Percentiles rank a stretch among this genome's conserved stretches.
Evolutionary conservation across 768 basidiomycete genomes (phyloP).

Genomic region (Panellus pusillus): DNA sequence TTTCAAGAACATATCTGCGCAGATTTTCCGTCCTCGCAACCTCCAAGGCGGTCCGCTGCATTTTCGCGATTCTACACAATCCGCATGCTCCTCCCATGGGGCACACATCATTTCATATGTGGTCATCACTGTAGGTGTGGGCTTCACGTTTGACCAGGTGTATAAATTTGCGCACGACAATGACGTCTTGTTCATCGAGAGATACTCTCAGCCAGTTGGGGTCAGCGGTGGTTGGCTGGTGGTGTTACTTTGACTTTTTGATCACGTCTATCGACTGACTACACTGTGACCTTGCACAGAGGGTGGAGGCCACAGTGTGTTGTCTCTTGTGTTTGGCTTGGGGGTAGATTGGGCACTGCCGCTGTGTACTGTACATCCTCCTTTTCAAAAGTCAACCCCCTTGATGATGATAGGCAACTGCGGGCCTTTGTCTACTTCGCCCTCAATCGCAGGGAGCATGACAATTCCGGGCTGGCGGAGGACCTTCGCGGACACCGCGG

Average conservation of each 20-base stretch:
- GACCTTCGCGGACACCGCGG: slow-evolving; percentile 36
- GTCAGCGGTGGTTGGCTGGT: slow-evolving; percentile 33
- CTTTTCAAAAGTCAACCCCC: neutral
- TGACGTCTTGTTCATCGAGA: slow-evolving; percentile 18
- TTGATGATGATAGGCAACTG: slow-evolving; percentile 4
- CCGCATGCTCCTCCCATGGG: too few species aligned
- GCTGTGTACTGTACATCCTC: too few species aligned
- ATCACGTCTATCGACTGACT: too few species aligned
- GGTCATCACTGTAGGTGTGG: neutral
- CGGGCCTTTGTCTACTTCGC: slow-evolving; percentile 22
- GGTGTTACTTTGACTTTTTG: neutral
- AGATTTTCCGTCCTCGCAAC: too few species aligned
- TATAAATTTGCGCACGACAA: slow-evolving; percentile 22
- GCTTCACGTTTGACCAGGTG: slow-evolving; percentile 11
- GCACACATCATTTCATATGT: too few species aligned
- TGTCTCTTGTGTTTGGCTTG: slow-evolving; percentile 24
- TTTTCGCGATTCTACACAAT: too few species aligned
- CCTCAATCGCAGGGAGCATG: slow-evolving; percentile 49
- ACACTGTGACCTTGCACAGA: slow-evolving; percentile 1
- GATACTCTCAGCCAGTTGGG: slow-evolving; percentile 28
- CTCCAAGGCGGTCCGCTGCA: too few species aligned
- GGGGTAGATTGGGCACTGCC: too few species aligned
- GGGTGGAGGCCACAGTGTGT: slow-evolving; percentile 27
- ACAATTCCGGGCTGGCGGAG: slow-evolving; percentile 47
- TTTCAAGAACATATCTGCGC: too few species aligned